A percentile compares a stretch with the other conserved stretches of the same genome.
These are phyloP conservation scores for Paramecium sexaurelia DNA, from an alignment of 73 alveolate species.

Conservation along the genomic window DNA sequence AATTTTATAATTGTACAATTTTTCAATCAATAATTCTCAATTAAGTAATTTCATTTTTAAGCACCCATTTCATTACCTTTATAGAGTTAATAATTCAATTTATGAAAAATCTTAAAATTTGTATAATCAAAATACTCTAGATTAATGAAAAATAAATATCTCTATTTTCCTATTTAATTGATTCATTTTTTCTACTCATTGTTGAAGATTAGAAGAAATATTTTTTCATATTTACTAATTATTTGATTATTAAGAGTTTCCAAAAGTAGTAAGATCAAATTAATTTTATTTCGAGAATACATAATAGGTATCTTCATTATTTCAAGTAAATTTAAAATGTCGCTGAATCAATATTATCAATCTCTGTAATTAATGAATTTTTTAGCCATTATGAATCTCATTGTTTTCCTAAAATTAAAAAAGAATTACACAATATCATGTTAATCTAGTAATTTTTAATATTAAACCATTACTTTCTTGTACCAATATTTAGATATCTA, in stretches of 20 bases:
- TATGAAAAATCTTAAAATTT: no score
- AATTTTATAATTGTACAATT: slow-evolving; percentile 56
- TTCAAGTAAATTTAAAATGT: slow-evolving; percentile 96
- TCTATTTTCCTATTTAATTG: slow-evolving; percentile 68
- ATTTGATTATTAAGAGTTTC: slow-evolving; percentile 92
- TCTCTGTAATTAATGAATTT: slow-evolving; percentile 85
- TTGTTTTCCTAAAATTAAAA: slow-evolving; percentile 70
- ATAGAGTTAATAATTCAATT: no score
- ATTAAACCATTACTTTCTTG: slow-evolving; percentile 83
- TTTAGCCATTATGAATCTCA: slow-evolving; percentile 73
- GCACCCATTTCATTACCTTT: slow-evolving; percentile 80
- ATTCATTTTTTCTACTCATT: slow-evolving; percentile 91
- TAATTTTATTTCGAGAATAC: slow-evolving; percentile 86
- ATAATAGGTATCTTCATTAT: slow-evolving; percentile 91
- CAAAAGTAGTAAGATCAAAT: slow-evolving; percentile 91
- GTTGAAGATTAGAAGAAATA: slow-evolving; percentile 96
- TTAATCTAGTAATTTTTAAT: slow-evolving; percentile 91
- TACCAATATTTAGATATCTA: slow-evolving; percentile 90
- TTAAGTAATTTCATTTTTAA: slow-evolving; percentile 73
- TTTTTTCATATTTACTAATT: slow-evolving; percentile 89
- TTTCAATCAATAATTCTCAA: slow-evolving; percentile 60
- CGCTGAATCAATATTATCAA: slow-evolving; percentile 93
- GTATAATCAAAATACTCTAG: no score
- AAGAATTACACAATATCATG: slow-evolving; percentile 79
- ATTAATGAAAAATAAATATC: no score